Base-by-base conservation (phyloP, 768 basidiomycete species). In the Trametes cingulata region DNA sequence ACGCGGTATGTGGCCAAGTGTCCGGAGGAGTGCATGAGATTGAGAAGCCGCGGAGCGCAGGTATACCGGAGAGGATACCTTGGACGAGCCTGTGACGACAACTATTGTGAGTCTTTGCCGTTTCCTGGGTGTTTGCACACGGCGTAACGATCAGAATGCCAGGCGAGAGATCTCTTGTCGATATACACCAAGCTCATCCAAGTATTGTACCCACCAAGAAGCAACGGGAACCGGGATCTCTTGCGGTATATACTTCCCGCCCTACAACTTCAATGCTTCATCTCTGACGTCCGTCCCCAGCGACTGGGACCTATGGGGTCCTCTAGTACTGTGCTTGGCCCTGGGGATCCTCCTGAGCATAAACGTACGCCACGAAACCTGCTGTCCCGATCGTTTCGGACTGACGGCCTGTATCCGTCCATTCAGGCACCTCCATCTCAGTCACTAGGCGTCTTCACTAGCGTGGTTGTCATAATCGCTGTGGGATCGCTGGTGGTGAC, bases 281-380 rank as follows among this genome's bases (percentile, higher is more conserved):
- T 17, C 2, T 1, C 39, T 33, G 39, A 33, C 8, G 14, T 22
- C 13, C 12, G 47, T 6, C 20, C 52, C 20, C 69, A 94, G 94
- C 64, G 95, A 98, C 71, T 98, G 95, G 96, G 96, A 98, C 74
- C 81, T 98, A 24, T 98, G 96, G 96, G 95, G 95, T 3, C 95
- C 95, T 12, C 79, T 98, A 2, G 80, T 98, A 24, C 80, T 95
- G 40, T 93, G 89, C 66, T 79, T 95, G 54, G 72, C 83, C 40
- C 82, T 95, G 13, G 90, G 87, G 52, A 87, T 93, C 43, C 87
- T 95, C 80, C 82, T 96, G 19, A 94, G 91, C 69, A 75, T 93
- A 46, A 92, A 91, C 72, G 93, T 91, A 69, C 52, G 82, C 25
- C 12, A 35, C 12, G 12, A 37, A 24, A 10, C 24, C 20, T 39